Percentiles rank a stretch among this genome's conserved stretches.
Evolutionary conservation across 352 stramenopile species (phyloP).

Genomic region (Halophytophthora polymorphica): DNA sequence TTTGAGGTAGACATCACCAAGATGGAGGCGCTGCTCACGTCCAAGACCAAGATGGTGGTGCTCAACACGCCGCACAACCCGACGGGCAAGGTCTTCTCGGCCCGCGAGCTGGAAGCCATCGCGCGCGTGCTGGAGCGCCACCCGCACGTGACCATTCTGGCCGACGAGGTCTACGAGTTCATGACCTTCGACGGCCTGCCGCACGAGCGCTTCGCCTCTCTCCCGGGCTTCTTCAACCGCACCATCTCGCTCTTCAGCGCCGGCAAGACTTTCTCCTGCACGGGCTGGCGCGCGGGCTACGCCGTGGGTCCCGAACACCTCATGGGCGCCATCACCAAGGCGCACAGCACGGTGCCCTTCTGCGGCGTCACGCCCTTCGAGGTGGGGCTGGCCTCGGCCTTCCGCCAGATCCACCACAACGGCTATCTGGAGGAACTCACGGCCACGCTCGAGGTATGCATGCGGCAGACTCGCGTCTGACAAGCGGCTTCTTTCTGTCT

Average conservation of each 20-base stretch:
- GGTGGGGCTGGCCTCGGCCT: constrained; percentile 87
- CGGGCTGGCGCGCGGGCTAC: constrained; percentile 91
- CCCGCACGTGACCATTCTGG: constrained; percentile 91
- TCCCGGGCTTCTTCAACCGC: constrained; percentile 84
- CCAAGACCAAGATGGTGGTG: constrained; percentile 93
- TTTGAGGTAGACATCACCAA: constrained; percentile 84
- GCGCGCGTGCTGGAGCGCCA: constrained; percentile 79
- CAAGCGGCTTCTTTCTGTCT: constrained; percentile 5
- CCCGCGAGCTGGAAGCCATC: constrained; percentile 92
- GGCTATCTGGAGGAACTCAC: constrained; percentile 80
- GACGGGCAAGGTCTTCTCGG: constrained; percentile 96
- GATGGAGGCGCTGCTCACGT: constrained; percentile 85
- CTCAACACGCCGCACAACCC: constrained; percentile 99
- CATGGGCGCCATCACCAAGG: constrained; percentile 63
- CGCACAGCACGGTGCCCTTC: constrained; percentile 88
- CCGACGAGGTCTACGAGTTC: constrained; percentile 99
- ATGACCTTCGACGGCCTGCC: constrained; percentile 88
- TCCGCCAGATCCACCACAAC: constrained; percentile 86
- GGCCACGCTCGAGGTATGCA: constrained; percentile 45
- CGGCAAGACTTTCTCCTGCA: constrained; percentile 94
- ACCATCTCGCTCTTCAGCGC: constrained; percentile 92
- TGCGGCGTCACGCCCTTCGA: constrained; percentile 94
- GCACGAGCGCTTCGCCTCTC: constrained; percentile 68
- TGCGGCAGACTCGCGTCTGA: not conserved
- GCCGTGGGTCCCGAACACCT: constrained; percentile 61